These are phyloP conservation scores for Cladosporium colombiae DNA, from an alignment of 2,329 filamentous ascomycete species.

Conservation along the genomic window DNA sequence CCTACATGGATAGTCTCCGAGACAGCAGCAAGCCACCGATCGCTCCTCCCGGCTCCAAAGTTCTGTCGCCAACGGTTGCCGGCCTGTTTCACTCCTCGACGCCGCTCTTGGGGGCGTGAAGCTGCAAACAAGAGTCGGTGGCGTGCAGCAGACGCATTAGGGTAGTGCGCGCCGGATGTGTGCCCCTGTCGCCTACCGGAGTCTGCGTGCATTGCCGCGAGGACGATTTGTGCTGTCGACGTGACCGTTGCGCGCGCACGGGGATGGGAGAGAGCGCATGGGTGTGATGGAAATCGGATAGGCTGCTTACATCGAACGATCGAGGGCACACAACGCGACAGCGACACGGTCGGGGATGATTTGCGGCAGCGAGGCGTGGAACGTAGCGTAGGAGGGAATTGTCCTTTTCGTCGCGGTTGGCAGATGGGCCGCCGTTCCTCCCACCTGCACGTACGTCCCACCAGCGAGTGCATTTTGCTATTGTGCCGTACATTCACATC, in stretches of 20 bases:
- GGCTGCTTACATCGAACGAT: constrained; percentile 1
- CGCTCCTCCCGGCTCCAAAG: neutral
- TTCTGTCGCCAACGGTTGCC: neutral
- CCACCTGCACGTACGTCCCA: neutral
- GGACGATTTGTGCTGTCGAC: neutral
- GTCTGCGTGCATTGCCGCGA: neutral
- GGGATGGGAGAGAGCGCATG: neutral
- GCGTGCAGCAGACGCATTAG: neutral
- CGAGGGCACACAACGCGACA: neutral
- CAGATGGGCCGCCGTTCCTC: neutral
- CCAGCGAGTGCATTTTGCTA: too few species aligned
- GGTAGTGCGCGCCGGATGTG: neutral
- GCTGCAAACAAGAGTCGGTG: constrained; percentile 17
- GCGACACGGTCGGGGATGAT: constrained; percentile 5
- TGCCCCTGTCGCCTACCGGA: neutral
- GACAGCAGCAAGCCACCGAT: constrained; percentile 8
- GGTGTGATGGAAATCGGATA: constrained; percentile 2
- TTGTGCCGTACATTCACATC: too few species aligned
- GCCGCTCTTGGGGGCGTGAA: neutral
- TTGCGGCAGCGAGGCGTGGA: neutral
- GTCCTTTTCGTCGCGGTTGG: neutral
- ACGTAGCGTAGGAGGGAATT: neutral
- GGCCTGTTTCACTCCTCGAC: constrained; percentile 15
- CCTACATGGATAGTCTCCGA: neutral
- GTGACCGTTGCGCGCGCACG: neutral